A percentile compares a stretch with the other conserved stretches of the same genome.
These are phyloP conservation scores for Hygrophoropsis aurantiaca DNA, from an alignment of 768 basidiomycete species.

Conservation along the genomic window DNA sequence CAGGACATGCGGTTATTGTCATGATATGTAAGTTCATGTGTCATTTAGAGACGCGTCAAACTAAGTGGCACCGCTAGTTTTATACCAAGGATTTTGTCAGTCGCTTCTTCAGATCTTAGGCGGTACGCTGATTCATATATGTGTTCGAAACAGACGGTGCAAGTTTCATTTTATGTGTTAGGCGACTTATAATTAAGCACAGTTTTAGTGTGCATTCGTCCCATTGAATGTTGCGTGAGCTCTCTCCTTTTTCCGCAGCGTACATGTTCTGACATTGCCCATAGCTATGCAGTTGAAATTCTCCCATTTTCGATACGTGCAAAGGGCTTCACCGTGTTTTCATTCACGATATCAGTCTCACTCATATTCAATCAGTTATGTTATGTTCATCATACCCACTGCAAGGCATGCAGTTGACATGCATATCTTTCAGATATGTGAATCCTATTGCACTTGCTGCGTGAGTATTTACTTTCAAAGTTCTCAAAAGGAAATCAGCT, in stretches of 20 bases:
- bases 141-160: constrained; percentile 24
- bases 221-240: constrained; percentile 35
- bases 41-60: not conserved
- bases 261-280: not conserved
- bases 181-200: too few relatives aligned
- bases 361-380: constrained; percentile 40
- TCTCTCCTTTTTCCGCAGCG: not conserved
- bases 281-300: constrained; percentile 37
- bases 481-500: not conserved
- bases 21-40: constrained; percentile 34
- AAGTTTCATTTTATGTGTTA: too few relatives aligned
- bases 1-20: constrained; percentile 42
- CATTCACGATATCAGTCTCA: constrained; percentile 33
- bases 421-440: constrained; percentile 18
- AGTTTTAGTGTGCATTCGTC: constrained; percentile 29
- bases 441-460: constrained; percentile 30
- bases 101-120: not conserved
- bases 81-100: constrained; percentile 36
- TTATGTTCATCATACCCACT: constrained; percentile 4
- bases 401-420: constrained; percentile 1
- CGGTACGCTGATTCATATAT: not conserved
- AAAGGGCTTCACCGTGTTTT: constrained; percentile 35
- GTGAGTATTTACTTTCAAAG: too few relatives aligned
- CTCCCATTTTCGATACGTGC: constrained; percentile 37
- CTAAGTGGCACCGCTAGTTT: constrained; percentile 22